Evolutionary conservation across 257 asterid genomes (phyloP).

Genomic region (Ocimum tenuiflorum): DNA sequence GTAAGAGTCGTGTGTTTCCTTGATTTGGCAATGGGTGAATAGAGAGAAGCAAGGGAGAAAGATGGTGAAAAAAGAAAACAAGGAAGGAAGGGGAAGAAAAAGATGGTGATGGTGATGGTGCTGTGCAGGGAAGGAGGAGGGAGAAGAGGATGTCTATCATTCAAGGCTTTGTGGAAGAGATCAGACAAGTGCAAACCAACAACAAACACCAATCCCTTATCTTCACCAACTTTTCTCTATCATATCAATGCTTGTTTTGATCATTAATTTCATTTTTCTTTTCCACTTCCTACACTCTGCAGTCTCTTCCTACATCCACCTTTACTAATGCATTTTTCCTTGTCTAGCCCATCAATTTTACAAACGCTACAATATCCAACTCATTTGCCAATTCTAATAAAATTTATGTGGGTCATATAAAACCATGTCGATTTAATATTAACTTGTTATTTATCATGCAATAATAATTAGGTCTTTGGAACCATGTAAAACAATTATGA

Average conservation of each 20-base stretch:
- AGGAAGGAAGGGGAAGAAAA: conserved; percentile 23
- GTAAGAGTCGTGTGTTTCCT: too few species aligned
- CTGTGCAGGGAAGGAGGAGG: conserved; percentile 26
- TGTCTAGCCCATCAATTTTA: background rate
- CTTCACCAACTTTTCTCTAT: conserved; percentile 33
- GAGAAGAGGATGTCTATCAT: conserved; percentile 42
- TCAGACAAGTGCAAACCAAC: conserved; percentile 26
- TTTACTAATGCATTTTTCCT: background rate
- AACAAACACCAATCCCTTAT: conserved; percentile 17
- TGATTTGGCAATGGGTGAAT: background rate
- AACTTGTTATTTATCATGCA: too few species aligned
- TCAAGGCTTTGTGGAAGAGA: conserved; percentile 43
- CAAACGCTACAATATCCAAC: too few species aligned
- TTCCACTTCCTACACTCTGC: background rate
- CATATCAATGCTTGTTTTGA: conserved; percentile 46
- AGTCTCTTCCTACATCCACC: background rate
- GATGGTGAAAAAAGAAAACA: conserved; percentile 22
- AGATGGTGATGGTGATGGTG: conserved; percentile 18
- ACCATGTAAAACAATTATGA: too few species aligned
- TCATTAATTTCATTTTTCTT: background rate
- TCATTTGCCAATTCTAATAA: too few species aligned
- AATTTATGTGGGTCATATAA: too few species aligned
- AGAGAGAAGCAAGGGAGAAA: conserved; percentile 26
- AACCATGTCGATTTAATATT: too few species aligned
- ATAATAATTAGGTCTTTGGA: too few species aligned